These are phyloP conservation scores for Ogataea henricii DNA, from an alignment of 805 yeast species.

Conservation along the genomic window DNA sequence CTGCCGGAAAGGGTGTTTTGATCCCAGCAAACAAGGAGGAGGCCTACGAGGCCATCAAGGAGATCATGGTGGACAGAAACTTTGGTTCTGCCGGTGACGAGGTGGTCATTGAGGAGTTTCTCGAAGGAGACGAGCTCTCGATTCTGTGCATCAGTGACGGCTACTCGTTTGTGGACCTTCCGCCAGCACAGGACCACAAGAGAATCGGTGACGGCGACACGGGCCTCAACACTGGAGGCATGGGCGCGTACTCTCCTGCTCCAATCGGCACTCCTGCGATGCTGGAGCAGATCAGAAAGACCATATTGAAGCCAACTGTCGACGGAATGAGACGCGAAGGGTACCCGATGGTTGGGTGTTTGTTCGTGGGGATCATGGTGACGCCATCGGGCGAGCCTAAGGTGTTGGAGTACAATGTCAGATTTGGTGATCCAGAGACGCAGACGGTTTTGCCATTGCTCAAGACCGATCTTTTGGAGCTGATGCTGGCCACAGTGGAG, in stretches of 20 bases:
- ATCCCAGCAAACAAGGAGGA: constrained; percentile 85
- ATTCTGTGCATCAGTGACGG: constrained; percentile 93
- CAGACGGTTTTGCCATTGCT: constrained; percentile 92
- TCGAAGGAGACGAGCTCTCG: constrained; percentile 96
- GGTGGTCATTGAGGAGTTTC: constrained; percentile 91
- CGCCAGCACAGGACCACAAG: constrained; percentile 98
- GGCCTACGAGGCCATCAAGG: constrained; percentile 80
- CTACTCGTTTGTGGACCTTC: constrained; percentile 83
- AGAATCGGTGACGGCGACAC: constrained; percentile 90
- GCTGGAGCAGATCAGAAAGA: constrained; percentile 65
- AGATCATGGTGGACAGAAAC: constrained; percentile 84
- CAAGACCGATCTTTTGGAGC: constrained; percentile 89
- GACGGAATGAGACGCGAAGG: constrained; percentile 97
- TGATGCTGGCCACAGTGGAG: constrained; percentile 91
- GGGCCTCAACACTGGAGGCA: constrained; percentile 98
- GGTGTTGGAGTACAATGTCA: constrained; percentile 93
- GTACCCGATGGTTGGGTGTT: constrained; percentile 90
- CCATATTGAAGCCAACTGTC: constrained; percentile 86
- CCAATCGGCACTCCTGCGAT: constrained; percentile 86
- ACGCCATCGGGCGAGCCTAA: constrained; percentile 81
- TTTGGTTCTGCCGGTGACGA: constrained; percentile 95
- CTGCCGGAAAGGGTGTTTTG: constrained; percentile 98
- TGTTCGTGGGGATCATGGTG: constrained; percentile 94
- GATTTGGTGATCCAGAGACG: constrained; percentile 99
- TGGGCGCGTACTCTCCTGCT: constrained; percentile 99